phyloP scores from a whole-genome alignment of 805 yeast species.

The Clavispora phyllophila region DNA sequence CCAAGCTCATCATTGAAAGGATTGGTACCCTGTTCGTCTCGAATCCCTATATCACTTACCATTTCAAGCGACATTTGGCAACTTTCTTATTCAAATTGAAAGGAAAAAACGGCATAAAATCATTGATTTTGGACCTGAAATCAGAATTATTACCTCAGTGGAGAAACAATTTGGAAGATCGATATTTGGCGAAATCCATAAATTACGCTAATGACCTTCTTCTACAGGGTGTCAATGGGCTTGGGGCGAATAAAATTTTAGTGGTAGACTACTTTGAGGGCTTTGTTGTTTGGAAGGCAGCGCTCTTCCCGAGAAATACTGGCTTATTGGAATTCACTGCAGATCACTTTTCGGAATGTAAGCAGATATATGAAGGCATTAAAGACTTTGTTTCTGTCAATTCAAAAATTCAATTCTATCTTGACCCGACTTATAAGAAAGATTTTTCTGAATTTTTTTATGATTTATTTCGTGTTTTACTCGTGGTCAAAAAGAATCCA shows the following conservation, averaged over 20 bases:
- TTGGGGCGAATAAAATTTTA: neutral
- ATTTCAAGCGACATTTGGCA: neutral
- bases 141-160: neutral
- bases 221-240: neutral
- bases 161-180: too few relatives aligned
- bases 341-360: neutral
- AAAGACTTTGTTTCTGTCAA: neutral
- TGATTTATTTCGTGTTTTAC: neutral
- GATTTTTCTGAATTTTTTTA: neutral
- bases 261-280: neutral
- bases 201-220: neutral
- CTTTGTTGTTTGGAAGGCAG: neutral
- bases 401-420: slow-evolving; percentile 2
- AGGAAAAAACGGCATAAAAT: neutral
- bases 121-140: neutral
- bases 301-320: neutral
- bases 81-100: neutral
- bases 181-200: neutral
- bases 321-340: neutral
- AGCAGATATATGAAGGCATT: neutral
- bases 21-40: neutral
- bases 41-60: neutral
- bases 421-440: neutral
- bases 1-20: neutral
- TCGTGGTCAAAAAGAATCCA: neutral